Evolutionary conservation across 331 rosid genomes (phyloP).

Genomic region (Telfairia occidentalis): DNA sequence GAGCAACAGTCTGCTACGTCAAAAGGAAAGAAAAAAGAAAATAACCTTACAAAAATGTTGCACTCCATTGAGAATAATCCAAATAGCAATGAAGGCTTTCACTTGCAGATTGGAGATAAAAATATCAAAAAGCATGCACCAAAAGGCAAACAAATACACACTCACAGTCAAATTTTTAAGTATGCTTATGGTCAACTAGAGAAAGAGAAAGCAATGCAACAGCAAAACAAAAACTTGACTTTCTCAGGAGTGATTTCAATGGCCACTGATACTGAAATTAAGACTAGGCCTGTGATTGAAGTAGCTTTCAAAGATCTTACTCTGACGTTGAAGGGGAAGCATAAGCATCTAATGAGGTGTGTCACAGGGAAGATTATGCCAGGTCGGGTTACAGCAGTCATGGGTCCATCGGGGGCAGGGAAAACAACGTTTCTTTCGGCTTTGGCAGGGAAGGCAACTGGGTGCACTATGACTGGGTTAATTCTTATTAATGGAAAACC

Average conservation of each 20-base stretch:
- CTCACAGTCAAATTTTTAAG: constrained; percentile 63
- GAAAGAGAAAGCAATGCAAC: constrained; percentile 75
- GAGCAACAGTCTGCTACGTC: constrained; percentile 23
- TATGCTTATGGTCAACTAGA: constrained; percentile 70
- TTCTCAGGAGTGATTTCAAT: constrained; percentile 64
- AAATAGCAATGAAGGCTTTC: constrained; percentile 41
- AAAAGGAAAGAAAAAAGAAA: constrained; percentile 29
- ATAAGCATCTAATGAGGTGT: constrained; percentile 43
- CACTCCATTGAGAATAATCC: constrained; percentile 38
- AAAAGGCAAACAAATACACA: constrained; percentile 39
- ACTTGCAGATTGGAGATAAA: constrained; percentile 56
- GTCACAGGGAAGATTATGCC: constrained; percentile 60
- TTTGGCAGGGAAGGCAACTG: constrained; percentile 55
- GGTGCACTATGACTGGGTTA: constrained; percentile 47
- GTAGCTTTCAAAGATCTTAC: constrained; percentile 60
- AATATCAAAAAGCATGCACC: constrained; percentile 49
- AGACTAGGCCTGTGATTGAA: constrained; percentile 56
- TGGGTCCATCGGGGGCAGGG: constrained; percentile 87
- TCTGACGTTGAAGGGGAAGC: constrained; percentile 54
- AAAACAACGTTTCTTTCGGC: constrained; percentile 74
- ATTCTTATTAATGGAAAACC: constrained; percentile 49
- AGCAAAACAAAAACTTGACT: constrained; percentile 42
- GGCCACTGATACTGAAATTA: constrained; percentile 45
- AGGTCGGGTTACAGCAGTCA: constrained; percentile 68
- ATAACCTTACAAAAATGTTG: constrained; percentile 44